A percentile compares a stretch with the other conserved stretches of the same genome.
phyloP scores from a whole-genome alignment of 352 stramenopile species.

The Globisporangium paddicum region DNA sequence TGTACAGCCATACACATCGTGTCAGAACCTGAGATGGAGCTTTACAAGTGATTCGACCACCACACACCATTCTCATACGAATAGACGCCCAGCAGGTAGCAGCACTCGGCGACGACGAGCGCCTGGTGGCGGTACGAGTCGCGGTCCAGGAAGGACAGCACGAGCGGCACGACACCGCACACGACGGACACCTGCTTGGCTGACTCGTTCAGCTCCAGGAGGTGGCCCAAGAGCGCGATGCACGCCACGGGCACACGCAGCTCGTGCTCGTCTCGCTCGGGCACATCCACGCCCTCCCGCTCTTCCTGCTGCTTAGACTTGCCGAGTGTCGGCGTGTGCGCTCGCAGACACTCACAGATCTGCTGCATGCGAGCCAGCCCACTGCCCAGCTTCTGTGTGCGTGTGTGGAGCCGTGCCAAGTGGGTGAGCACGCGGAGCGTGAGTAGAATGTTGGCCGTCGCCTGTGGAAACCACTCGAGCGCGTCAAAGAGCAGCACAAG shows the following conservation, averaged over 20 bases:
- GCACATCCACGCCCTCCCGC: neutral
- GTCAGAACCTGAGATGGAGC: neutral
- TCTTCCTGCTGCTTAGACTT: constrained; percentile 10
- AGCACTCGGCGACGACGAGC: constrained; percentile 38
- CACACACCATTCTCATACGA: constrained; percentile 54
- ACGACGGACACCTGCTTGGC: constrained; percentile 31
- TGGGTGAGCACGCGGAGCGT: constrained; percentile 26
- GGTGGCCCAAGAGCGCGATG: constrained; percentile 14
- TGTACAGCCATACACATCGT: neutral
- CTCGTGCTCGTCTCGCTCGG: constrained; percentile 11
- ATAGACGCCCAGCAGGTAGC: constrained; percentile 49
- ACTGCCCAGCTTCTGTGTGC: constrained; percentile 24
- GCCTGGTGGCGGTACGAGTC: constrained; percentile 22
- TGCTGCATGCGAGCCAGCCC: constrained; percentile 16
- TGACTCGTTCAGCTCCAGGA: constrained; percentile 28
- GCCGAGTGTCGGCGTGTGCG: constrained; percentile 9
- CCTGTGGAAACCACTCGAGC: constrained; percentile 19
- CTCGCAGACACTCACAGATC: constrained; percentile 22
- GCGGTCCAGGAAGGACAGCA: constrained; percentile 29
- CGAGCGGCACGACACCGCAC: constrained; percentile 20
- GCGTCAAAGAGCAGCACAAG: constrained; percentile 25
- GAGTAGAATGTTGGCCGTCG: constrained; percentile 19
- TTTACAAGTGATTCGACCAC: neutral
- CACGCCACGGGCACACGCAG: constrained; percentile 11
- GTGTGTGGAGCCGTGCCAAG: constrained; percentile 19